Percentiles rank a stretch among this genome's conserved stretches.
These are phyloP conservation scores for Chaetoscypha palmicola DNA, from an alignment of 2,329 filamentous ascomycete species.

Conservation along the genomic window DNA sequence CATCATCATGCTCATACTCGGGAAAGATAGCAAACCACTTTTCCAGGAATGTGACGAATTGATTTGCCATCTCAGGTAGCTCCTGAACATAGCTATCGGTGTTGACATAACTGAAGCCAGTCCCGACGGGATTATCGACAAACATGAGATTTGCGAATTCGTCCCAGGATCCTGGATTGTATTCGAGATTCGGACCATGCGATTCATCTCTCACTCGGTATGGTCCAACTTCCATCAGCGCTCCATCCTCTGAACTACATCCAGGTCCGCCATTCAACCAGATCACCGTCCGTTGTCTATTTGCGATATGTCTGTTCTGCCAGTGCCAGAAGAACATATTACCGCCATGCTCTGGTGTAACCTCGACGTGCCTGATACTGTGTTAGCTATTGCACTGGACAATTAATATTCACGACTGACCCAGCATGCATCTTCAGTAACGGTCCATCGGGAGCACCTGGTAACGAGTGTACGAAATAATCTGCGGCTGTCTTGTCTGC, in stretches of 20 bases:
- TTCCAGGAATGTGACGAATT: constrained; percentile 83
- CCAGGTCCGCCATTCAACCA: constrained; percentile 97
- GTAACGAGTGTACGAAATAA: constrained; percentile 81
- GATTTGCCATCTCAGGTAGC: constrained; percentile 78
- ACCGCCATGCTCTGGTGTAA: constrained; percentile 76
- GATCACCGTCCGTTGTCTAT: constrained; percentile 82
- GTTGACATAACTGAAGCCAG: constrained; percentile 92
- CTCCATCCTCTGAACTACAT: constrained; percentile 92
- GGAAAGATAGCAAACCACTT: constrained; percentile 90
- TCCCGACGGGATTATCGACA: constrained; percentile 94
- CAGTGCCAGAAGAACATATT: constrained; percentile 99
- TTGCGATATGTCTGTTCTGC: constrained; percentile 89
- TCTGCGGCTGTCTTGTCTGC: constrained; percentile 64
- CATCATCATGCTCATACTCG: constrained; percentile 85
- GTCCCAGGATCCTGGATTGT: constrained; percentile 96
- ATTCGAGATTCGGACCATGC: constrained; percentile 48
- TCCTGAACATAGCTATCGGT: constrained; percentile 82
- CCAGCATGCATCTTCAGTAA: constrained; percentile 96
- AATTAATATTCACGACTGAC: constrained; percentile 44
- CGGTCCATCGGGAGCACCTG: constrained; percentile 72
- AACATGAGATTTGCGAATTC: constrained; percentile 97
- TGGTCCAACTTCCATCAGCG: constrained; percentile 82
- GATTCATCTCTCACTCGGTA: constrained; percentile 74
- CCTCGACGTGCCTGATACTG: constrained; percentile 86
- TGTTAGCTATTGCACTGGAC: too few relatives aligned